These are phyloP conservation scores for Peronosclerospora sorghi DNA, from an alignment of 352 stramenopile genomes.

Conservation along the genomic window DNA sequence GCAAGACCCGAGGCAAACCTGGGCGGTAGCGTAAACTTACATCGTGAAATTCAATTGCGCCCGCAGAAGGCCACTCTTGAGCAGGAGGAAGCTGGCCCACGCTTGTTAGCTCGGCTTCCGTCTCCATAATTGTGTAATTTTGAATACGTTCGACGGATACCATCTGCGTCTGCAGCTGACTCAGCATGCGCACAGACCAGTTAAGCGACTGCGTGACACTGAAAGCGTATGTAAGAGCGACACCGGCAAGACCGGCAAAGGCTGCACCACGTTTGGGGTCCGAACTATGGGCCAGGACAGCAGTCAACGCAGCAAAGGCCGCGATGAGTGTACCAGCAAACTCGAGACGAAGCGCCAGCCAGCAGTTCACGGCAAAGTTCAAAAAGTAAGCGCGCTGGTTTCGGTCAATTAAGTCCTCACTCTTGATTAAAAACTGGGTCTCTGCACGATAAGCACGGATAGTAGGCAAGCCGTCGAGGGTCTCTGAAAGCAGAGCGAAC, in stretches of 20 bases:
- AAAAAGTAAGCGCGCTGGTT: slow-evolving; percentile 70
- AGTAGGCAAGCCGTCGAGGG: slow-evolving; percentile 88
- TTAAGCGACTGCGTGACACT: slow-evolving; percentile 69
- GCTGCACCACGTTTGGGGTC: slow-evolving; percentile 23
- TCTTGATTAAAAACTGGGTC: slow-evolving; percentile 38
- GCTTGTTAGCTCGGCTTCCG: slow-evolving; percentile 76
- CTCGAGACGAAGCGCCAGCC: slow-evolving; percentile 63
- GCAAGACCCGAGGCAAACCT: slow-evolving; percentile 46
- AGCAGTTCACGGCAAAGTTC: slow-evolving; percentile 67
- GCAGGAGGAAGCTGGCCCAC: slow-evolving; percentile 63
- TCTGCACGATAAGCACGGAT: slow-evolving; percentile 82
- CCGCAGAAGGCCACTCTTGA: slow-evolving; percentile 71
- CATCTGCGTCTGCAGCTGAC: slow-evolving; percentile 72
- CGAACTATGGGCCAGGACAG: slow-evolving; percentile 40
- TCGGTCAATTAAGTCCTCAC: slow-evolving; percentile 41
- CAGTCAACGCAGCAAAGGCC: slow-evolving; percentile 35
- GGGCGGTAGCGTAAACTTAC: slow-evolving; percentile 86
- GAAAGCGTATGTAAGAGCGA: slow-evolving; percentile 75
- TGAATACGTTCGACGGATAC: slow-evolving; percentile 67
- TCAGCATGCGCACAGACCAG: slow-evolving; percentile 65
- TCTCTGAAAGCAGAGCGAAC: slow-evolving; percentile 93
- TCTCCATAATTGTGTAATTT: slow-evolving; percentile 51
- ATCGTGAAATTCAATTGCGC: slow-evolving; percentile 77
- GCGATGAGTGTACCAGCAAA: slow-evolving; percentile 58
- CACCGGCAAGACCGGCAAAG: slow-evolving; percentile 50